phyloP scores from a whole-genome alignment of 2,329 filamentous ascomycete genomes.

The Sporothrix schenckii region DNA sequence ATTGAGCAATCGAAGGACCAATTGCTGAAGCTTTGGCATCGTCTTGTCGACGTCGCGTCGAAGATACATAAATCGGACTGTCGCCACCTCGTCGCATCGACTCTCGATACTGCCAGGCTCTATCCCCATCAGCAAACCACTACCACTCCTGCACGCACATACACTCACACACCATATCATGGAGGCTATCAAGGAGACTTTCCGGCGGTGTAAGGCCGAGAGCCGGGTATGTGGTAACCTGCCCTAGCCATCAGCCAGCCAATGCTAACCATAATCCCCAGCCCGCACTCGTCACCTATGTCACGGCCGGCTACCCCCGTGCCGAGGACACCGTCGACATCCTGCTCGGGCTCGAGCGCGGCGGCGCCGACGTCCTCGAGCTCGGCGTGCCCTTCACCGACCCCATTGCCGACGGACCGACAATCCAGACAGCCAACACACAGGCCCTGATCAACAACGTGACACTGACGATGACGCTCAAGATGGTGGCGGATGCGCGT shows the following conservation, averaged over 20 bases:
- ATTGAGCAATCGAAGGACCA: conserved; percentile 4
- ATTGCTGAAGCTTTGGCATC: not conserved
- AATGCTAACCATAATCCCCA: conserved; percentile 43
- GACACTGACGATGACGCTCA: conserved; percentile 74
- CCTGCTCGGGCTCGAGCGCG: conserved; percentile 85
- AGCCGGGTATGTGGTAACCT: conserved; percentile 50
- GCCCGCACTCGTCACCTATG: conserved; percentile 90
- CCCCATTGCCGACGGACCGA: conserved; percentile 95
- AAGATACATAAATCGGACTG: conserved; percentile 7
- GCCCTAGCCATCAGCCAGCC: not conserved
- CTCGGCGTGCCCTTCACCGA: conserved; percentile 96
- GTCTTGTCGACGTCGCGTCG: not conserved
- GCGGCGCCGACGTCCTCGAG: conserved; percentile 93
- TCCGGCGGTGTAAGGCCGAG: conserved; percentile 62
- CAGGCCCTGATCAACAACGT: conserved; percentile 87
- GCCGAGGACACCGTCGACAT: conserved; percentile 81
- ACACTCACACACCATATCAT: conserved; percentile 44
- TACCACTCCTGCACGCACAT: not conserved
- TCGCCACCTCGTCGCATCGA: not conserved
- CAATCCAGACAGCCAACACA: conserved; percentile 94
- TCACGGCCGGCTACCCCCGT: conserved; percentile 89
- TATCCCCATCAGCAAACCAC: conserved; percentile 1
- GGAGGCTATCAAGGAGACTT: conserved; percentile 63
- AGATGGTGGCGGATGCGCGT: conserved; percentile 82
- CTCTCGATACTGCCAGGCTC: conserved; percentile 15